Percentiles rank a stretch among this genome's conserved stretches.
Evolutionary conservation across 2,329 filamentous ascomycete species (phyloP).

Genomic region (Ascochyta viciae-villosae): DNA sequence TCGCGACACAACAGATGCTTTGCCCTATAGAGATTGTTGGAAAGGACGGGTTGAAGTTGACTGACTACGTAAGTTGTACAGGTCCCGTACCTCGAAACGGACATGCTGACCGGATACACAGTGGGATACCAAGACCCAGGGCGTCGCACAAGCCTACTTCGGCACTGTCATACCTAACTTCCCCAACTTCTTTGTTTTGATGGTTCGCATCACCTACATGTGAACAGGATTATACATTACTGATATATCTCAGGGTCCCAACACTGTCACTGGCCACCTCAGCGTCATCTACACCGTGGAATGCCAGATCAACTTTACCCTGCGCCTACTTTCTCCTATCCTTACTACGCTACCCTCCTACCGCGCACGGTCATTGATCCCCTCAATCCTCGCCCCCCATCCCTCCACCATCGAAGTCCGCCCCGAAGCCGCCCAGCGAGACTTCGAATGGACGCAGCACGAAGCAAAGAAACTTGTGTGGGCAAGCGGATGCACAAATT

Average conservation of each 20-base stretch:
- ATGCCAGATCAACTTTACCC: constrained; percentile 59
- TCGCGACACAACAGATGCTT: constrained; percentile 57
- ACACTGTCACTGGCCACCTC: constrained; percentile 58
- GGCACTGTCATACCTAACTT: constrained; percentile 56
- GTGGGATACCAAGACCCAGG: constrained; percentile 49
- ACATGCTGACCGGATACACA: constrained; percentile 20
- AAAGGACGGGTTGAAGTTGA: constrained; percentile 49
- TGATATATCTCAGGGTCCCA: constrained; percentile 25
- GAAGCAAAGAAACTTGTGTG: constrained; percentile 57
- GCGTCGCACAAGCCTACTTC: constrained; percentile 55
- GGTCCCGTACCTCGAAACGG: neutral
- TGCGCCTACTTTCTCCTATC: constrained; percentile 54
- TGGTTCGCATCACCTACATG: constrained; percentile 5
- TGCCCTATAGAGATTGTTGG: constrained; percentile 58
- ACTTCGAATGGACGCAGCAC: constrained; percentile 52
- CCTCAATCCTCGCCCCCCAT: constrained; percentile 25
- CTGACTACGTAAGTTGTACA: constrained; percentile 44
- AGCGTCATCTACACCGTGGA: constrained; percentile 60
- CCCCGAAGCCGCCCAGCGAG: constrained; percentile 41
- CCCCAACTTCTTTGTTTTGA: constrained; percentile 35
- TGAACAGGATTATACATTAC: neutral
- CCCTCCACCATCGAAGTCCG: constrained; percentile 49
- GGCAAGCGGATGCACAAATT: constrained; percentile 59
- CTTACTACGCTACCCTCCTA: constrained; percentile 42
- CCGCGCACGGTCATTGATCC: constrained; percentile 30